A percentile compares a stretch with the other conserved stretches of the same genome.
Conservation (phyloP, 2,329 filamentous ascomycete species). For the Whalleya microplaca region DNA sequence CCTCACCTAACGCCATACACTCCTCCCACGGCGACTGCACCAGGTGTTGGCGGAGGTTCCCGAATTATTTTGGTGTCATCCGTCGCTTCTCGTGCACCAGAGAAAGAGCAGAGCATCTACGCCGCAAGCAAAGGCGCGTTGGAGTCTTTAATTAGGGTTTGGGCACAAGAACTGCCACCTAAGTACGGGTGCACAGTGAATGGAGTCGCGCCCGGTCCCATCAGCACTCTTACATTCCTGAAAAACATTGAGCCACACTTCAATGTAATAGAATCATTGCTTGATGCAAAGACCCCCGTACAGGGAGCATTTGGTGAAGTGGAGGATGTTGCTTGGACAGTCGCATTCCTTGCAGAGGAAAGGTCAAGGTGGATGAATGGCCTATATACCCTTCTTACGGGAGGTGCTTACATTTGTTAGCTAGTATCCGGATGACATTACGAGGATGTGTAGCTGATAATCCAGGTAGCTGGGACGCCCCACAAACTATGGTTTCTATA, state of each 20-base stretch:
- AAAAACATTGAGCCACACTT: slow-evolving; percentile 44
- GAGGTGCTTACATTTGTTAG: no score
- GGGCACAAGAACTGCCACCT: slow-evolving; percentile 48
- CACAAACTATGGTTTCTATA: no score
- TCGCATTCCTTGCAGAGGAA: slow-evolving; percentile 49
- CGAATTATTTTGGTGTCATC: slow-evolving; percentile 45
- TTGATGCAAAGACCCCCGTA: slow-evolving; percentile 48
- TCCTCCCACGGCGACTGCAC: slow-evolving; percentile 39
- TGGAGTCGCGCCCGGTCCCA: slow-evolving; percentile 48
- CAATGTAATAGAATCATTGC: slow-evolving; percentile 44
- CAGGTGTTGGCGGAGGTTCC: neutral
- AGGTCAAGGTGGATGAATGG: slow-evolving; percentile 53
- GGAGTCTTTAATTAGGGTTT: slow-evolving; percentile 49
- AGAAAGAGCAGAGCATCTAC: slow-evolving; percentile 49
- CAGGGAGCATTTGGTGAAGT: slow-evolving; percentile 44
- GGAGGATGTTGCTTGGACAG: slow-evolving; percentile 51
- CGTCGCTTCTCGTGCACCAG: slow-evolving; percentile 40
- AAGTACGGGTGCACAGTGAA: slow-evolving; percentile 52
- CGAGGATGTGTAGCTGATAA: no score
- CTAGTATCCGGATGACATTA: no score
- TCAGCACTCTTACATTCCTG: slow-evolving; percentile 20
- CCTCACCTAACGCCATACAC: slow-evolving; percentile 39
- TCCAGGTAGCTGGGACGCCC: no score
- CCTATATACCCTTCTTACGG: no score
- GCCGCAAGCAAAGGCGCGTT: slow-evolving; percentile 54